These are phyloP conservation scores for Cercospora berteroae DNA, from an alignment of 2,329 filamentous ascomycete genomes.

Conservation along the genomic window DNA sequence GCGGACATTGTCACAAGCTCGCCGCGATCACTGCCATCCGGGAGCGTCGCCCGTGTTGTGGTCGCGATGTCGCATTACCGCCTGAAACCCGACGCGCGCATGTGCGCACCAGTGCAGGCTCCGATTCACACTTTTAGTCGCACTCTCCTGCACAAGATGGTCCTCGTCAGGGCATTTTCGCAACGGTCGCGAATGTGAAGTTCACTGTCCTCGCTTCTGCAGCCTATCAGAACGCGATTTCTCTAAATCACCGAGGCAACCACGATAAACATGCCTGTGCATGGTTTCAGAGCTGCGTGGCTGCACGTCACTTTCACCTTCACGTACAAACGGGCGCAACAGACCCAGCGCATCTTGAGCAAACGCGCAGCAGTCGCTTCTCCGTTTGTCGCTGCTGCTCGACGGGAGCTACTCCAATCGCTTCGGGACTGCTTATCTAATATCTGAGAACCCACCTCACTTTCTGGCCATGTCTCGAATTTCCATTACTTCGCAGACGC, in stretches of 20 bases:
- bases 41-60: neutral
- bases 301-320: neutral
- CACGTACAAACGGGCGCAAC: conserved; percentile 1
- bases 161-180: neutral
- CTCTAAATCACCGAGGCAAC: neutral
- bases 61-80: neutral
- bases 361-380: neutral
- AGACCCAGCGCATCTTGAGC: neutral
- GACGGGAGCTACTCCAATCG: neutral
- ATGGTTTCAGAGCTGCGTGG: neutral
- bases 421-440: neutral
- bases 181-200: neutral
- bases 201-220: neutral
- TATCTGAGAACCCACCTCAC: neutral
- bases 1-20: neutral
- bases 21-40: neutral
- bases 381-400: neutral
- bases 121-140: neutral
- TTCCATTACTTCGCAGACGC: conserved; percentile 25
- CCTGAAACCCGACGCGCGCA: neutral
- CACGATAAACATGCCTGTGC: neutral
- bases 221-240: neutral
- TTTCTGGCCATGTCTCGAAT: conserved; percentile 15
- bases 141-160: neutral
- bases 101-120: neutral